Evolutionary conservation across 2,329 filamentous ascomycete species (phyloP).

Genomic region (Colletotrichum tabaci): DNA sequence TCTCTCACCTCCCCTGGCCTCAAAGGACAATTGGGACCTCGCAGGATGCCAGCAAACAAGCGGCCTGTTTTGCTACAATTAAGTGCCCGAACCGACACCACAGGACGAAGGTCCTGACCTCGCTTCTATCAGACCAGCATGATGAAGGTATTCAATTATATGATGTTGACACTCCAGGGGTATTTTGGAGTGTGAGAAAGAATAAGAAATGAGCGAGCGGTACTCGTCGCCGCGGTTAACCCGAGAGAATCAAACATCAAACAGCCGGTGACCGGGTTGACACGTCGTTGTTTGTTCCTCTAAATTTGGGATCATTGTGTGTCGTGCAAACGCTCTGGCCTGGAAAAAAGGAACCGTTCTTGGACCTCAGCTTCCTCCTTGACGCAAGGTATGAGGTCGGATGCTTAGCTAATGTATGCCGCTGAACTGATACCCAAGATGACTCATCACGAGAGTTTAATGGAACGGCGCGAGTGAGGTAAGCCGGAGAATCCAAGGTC

Average conservation of each 20-base stretch:
- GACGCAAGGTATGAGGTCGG: background rate
- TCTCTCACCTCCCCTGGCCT: background rate
- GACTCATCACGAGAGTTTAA: conserved; percentile 19
- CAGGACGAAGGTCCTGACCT: background rate
- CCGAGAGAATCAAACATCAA: background rate
- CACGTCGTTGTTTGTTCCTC: conserved; percentile 2
- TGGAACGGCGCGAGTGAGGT: conserved; percentile 8
- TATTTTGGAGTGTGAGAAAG: background rate
- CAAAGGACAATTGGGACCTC: background rate
- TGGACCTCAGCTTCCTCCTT: background rate
- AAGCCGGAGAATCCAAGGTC: conserved; percentile 24
- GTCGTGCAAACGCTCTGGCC: background rate
- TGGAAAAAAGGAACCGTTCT: too few species aligned
- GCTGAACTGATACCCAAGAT: background rate
- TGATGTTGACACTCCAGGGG: background rate
- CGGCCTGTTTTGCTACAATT: background rate
- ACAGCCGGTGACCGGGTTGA: background rate
- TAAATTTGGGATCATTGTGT: background rate
- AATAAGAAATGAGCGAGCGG: conserved; percentile 4
- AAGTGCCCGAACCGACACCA: background rate
- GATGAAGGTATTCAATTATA: background rate
- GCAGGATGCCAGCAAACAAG: background rate
- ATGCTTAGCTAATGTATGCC: background rate
- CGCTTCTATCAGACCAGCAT: background rate
- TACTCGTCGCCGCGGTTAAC: background rate